Percentiles rank a stretch among this genome's conserved stretches.
Evolutionary conservation across 2,329 filamentous ascomycete genomes (phyloP).

Genomic region (Epichloe scottii): DNA sequence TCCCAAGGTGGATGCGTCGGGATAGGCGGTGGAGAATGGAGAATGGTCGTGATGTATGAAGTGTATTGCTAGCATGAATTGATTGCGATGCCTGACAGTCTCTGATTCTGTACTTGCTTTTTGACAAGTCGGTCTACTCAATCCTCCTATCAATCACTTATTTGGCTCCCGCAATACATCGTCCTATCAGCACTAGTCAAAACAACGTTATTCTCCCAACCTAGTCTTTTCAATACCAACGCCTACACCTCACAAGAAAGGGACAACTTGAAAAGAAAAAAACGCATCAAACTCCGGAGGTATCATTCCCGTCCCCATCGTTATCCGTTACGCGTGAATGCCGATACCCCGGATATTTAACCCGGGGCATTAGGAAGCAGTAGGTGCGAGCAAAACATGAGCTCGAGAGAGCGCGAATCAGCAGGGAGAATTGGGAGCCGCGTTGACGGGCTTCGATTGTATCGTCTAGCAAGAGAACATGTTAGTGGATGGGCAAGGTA

Average conservation of each 20-base stretch:
- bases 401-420: conserved; percentile 37
- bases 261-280: not conserved
- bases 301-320: conserved; percentile 17
- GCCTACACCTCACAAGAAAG: not conserved
- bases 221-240: not conserved
- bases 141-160: too few relatives aligned
- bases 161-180: too few relatives aligned
- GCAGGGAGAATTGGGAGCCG: conserved; percentile 37
- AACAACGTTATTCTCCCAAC: too few relatives aligned
- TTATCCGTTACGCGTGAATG: conserved; percentile 15
- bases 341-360: not conserved
- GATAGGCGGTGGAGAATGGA: not conserved
- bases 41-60: not conserved
- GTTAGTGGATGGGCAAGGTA: not conserved
- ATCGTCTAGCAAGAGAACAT: conserved; percentile 15
- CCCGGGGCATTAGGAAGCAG: conserved; percentile 24
- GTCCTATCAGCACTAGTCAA: too few relatives aligned
- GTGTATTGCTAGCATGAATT: not conserved
- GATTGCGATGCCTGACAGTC: not conserved
- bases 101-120: too few relatives aligned
- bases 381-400: conserved; percentile 36
- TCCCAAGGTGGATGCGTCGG: conserved; percentile 21
- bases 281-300: conserved; percentile 7
- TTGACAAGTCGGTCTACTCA: too few relatives aligned
- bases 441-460: conserved; percentile 32